Evolutionary conservation across 805 yeast genomes (phyloP).

Genomic region (Saturnispora saitoi): DNA sequence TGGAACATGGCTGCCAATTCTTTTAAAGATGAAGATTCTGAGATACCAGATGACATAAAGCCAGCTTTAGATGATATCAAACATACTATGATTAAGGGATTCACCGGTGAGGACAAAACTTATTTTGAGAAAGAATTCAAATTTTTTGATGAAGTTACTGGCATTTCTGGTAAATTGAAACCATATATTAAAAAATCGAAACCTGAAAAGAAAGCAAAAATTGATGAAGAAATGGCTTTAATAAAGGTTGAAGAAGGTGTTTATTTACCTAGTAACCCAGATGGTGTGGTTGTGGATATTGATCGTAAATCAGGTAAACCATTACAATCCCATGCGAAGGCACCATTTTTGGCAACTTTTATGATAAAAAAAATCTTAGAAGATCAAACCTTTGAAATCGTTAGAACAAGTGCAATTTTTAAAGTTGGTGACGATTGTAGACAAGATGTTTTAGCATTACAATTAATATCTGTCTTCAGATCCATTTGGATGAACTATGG

Average conservation of each 20-base stretch:
- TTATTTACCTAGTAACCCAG: slow-evolving; percentile 93
- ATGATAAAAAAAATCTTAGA: slow-evolving; percentile 41
- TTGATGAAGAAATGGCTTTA: slow-evolving; percentile 88
- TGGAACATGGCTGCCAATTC: slow-evolving; percentile 97
- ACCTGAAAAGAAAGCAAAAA: slow-evolving; percentile 92
- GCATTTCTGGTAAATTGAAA: slow-evolving; percentile 88
- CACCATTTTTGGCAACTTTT: slow-evolving; percentile 96
- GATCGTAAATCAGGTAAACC: slow-evolving; percentile 90
- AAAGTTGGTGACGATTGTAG: slow-evolving; percentile 99
- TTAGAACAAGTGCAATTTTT: slow-evolving; percentile 82
- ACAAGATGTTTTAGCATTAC: slow-evolving; percentile 92
- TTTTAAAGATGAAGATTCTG: slow-evolving; percentile 81
- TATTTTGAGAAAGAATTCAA: slow-evolving; percentile 79
- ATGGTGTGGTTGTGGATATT: slow-evolving; percentile 87
- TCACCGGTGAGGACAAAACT: slow-evolving; percentile 48
- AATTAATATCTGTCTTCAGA: slow-evolving; percentile 82
- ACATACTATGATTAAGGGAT: slow-evolving; percentile 50
- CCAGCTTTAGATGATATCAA: slow-evolving; percentile 74
- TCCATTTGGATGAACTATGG: slow-evolving; percentile 86
- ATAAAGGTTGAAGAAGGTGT: slow-evolving; percentile 73
- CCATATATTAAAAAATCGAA: slow-evolving; percentile 91
- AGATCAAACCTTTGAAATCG: slow-evolving; percentile 14
- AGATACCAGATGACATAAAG: slow-evolving; percentile 70
- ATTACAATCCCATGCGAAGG: slow-evolving; percentile 95
- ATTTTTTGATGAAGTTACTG: slow-evolving; percentile 86